Evolutionary conservation across 345 rosid genomes (phyloP).

Genomic region (Sisymbrium irio): DNA sequence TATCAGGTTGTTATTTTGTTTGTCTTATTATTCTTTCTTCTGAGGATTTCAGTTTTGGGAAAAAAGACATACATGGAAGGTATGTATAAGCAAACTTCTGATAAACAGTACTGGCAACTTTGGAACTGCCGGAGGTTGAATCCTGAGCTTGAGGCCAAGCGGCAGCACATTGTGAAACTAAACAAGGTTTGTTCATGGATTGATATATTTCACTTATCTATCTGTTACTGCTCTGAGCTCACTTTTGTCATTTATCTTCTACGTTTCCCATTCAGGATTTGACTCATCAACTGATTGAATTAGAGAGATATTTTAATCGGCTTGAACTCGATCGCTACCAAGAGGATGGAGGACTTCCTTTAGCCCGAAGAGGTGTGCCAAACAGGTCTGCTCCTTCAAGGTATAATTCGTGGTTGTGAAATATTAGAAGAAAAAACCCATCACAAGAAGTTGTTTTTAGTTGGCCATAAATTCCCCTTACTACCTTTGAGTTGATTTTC

Average conservation of each 20-base stretch:
- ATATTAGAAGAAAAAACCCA: not conserved
- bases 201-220: constrained; percentile 13
- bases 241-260: constrained; percentile 13
- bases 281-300: constrained; percentile 75
- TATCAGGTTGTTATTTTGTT: not conserved
- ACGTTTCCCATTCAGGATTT: constrained; percentile 53
- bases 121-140: constrained; percentile 88
- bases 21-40: constrained; percentile 14
- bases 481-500: constrained; percentile 17
- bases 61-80: constrained; percentile 75
- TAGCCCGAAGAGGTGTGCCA: constrained; percentile 47
- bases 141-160: constrained; percentile 83
- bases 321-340: constrained; percentile 79
- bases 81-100: constrained; percentile 80
- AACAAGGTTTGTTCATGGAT: constrained; percentile 59
- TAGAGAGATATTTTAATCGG: constrained; percentile 87
- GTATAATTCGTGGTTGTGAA: constrained; percentile 38
- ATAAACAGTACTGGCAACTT: constrained; percentile 75
- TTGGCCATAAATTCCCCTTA: not conserved
- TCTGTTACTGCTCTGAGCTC: constrained; percentile 19
- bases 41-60: constrained; percentile 64
- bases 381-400: constrained; percentile 63
- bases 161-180: constrained; percentile 52
- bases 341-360: constrained; percentile 47
- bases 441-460: constrained; percentile 1